Percentiles rank a stretch among this genome's conserved stretches.
phyloP scores from a whole-genome alignment of 2,329 filamentous ascomycete species.

The Chalaropsis ovoidea region DNA sequence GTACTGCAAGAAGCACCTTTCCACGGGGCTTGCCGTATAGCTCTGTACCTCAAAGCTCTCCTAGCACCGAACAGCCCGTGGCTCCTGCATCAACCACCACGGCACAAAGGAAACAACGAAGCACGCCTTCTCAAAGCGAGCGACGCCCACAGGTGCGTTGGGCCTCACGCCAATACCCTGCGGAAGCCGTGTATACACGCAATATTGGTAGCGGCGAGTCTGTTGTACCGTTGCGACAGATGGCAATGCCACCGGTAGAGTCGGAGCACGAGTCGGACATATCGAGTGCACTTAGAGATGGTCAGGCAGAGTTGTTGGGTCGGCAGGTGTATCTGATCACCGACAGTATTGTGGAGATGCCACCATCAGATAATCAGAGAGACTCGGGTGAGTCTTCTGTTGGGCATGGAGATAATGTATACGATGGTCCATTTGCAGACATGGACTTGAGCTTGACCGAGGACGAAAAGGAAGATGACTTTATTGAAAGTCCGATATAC shows the following conservation, averaged over 20 bases:
- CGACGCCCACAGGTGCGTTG: neutral
- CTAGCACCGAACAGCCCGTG: neutral
- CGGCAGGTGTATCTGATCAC: neutral
- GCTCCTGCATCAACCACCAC: neutral
- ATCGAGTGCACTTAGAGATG: neutral
- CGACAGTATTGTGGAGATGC: neutral
- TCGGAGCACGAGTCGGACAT: neutral
- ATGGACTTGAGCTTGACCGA: slow-evolving; percentile 1
- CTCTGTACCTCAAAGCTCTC: neutral
- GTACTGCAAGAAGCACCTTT: neutral
- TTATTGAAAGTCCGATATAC: neutral
- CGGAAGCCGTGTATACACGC: neutral
- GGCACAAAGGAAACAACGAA: neutral
- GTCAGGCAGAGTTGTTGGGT: neutral
- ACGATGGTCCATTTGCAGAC: neutral
- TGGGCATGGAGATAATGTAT: neutral
- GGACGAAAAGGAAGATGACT: neutral
- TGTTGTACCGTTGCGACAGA: neutral
- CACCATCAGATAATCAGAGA: neutral
- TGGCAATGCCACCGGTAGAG: neutral
- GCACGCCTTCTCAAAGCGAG: neutral
- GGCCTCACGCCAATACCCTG: neutral
- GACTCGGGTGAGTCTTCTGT: neutral
- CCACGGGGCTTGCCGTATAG: neutral
- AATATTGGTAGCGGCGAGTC: neutral